Evolutionary conservation across 1,139 yeast species (phyloP).

Genomic region (Kodamaea sp.): DNA sequence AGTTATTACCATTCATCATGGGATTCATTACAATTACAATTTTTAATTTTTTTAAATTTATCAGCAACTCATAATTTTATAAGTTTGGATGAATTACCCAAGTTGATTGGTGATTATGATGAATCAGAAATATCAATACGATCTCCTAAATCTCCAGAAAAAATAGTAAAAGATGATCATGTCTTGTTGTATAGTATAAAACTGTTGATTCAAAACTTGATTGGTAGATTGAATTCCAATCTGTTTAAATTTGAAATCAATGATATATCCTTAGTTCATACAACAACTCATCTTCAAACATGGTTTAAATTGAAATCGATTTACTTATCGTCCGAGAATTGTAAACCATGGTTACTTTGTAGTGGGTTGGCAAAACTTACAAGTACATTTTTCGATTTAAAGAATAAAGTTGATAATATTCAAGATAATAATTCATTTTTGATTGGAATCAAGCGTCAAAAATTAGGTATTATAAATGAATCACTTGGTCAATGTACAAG

Average conservation of each 20-base stretch:
- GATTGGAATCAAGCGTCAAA: conserved; percentile 17
- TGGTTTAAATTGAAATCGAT: conserved; percentile 32
- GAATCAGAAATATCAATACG: conserved; percentile 9
- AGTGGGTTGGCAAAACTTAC: conserved; percentile 30
- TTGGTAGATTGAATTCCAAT: conserved; percentile 16
- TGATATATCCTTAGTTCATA: conserved; percentile 19
- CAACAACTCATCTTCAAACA: conserved; percentile 9
- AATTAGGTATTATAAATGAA: conserved; percentile 18
- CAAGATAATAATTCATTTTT: too few species aligned
- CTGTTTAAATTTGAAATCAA: conserved; percentile 17
- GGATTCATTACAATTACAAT: conserved; percentile 31
- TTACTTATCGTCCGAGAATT: conserved; percentile 18
- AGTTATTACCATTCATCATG: conserved; percentile 28
- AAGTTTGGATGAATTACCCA: conserved; percentile 16
- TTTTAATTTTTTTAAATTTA: conserved; percentile 36
- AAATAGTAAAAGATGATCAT: conserved; percentile 10
- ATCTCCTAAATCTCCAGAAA: conserved; percentile 4
- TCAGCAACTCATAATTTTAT: conserved; percentile 16
- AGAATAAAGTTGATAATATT: conserved; percentile 2
- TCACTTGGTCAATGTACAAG: conserved; percentile 16
- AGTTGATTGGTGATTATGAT: conserved; percentile 15
- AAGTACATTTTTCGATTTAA: conserved; percentile 23
- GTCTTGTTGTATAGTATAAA: conserved; percentile 19
- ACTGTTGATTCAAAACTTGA: conserved; percentile 21
- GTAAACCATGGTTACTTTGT: conserved; percentile 32